Base-by-base conservation (phyloP, 371 early-diverging fungal species). In the Zancudomyces culisetae region DNA sequence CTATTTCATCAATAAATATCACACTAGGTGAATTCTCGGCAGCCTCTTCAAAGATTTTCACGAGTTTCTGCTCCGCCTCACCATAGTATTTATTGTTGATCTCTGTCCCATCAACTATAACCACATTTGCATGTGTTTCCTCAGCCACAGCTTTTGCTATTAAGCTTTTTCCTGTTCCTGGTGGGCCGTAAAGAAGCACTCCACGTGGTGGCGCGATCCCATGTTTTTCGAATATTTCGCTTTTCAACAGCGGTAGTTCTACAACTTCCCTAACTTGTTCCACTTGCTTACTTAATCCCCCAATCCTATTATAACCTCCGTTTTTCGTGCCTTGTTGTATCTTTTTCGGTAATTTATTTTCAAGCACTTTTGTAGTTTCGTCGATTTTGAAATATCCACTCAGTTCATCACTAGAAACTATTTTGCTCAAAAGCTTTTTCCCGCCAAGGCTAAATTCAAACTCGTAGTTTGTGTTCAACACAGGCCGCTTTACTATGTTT, bases 1-100 rank as follows among this genome's bases (percentile, higher is more conserved):
- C 99, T 51, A 98, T 88, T 63, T 99, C 99, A 62, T 99, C 99
- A 54, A 99, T 90, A 62, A 98, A 94, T 19, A 99, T 83, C 24
- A 99, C 85, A 18, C 87, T 71, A 0, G 98, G 98, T 18, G 85
- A 77, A 22, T 75, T 76, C 20, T 80, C 78, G 21, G 70, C 70
- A 0, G 98, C 98, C 50, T 87, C 60, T 12, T 77, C 74, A 70
- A 95, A 93, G 18, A 93, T 66, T 40, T 74, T 68, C 29, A 86
- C 72, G 23, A 98, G 70, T 28, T 83, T 83, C 51, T 83, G 76
- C 64, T 97, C 98, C 1, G 91, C 89, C 59, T 97, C 98, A 42
- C 99, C 99, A 57, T 91, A 81, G 68, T 78, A 98, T 62, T 90
- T 90, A 65, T 88, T 85, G 1, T 92, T 69, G 42, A 98, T 78